Base-by-base conservation (phyloP, 805 yeast genomes). In the Teunomyces aglyptinius region DNA sequence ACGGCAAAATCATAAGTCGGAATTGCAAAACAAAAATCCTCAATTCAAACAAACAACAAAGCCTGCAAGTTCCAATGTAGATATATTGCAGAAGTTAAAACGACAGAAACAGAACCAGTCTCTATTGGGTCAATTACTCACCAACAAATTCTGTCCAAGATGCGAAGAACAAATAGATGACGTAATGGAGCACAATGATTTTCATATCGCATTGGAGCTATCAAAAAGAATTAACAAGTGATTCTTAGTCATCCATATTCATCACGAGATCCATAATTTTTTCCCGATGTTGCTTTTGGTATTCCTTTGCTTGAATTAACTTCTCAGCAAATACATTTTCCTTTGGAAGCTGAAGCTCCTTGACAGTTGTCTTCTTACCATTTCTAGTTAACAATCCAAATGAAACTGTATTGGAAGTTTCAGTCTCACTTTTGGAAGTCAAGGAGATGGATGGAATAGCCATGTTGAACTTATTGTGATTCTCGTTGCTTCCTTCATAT, bases 351-450 rank as follows among this genome's bases (percentile, higher is more conserved):
- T 59, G 62, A 20, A 85, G 58, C 28, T 67, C 71, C 42, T 74
- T 73, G 1, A 78, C 65, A 2, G 71, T 63, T 6, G 58, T 44
- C 49, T 68, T 74, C 54, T 75, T 76, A 16, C 83, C 86, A 22
- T 72, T 63, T 52, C 74, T 80, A 6, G 85, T 77, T 44, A 85
- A 60, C 45, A 85, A 71, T 3, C 80, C 76, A 59, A 84, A 84
- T 11, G 77, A 60, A 24, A 76, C 64, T 40, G 49, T 43, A 8
- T 55, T 41, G 15, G 44, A 11, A 10, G n/a, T 6, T 4, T 22
- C 12, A 8, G 16, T 15, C 4, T 20, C 16, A n/a, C 6, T 10
- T 47, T 36, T 16, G 18, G 33, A 28, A 20, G 45, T 34, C 13
- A 18, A 11, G 18, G 45, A 26, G 28, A 47, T 39, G 10, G 61